Percentiles rank a stretch among this genome's conserved stretches.
Evolutionary conservation across 2,329 filamentous ascomycete genomes (phyloP).

Genomic region (Cladobotryum mycophilum): DNA sequence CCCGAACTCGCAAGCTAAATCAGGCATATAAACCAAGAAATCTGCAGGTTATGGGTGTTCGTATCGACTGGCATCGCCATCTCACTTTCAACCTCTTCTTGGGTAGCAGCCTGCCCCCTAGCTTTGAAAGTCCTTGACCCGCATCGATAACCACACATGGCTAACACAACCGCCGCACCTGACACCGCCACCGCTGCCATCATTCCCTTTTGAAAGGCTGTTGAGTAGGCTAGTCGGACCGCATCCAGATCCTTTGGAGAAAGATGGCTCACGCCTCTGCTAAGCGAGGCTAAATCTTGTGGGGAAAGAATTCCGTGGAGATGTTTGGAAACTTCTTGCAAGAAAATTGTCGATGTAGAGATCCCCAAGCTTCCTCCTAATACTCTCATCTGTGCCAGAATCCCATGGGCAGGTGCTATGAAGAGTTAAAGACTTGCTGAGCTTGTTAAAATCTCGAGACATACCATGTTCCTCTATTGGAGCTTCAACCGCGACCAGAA

Average conservation of each 20-base stretch:
- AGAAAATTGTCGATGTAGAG: slow-evolving; percentile 43
- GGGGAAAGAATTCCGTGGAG: slow-evolving; percentile 24
- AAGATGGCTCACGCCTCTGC: slow-evolving; percentile 18
- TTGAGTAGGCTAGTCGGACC: slow-evolving; percentile 34
- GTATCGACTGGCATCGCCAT: too few relatives aligned
- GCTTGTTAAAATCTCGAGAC: slow-evolving; percentile 8
- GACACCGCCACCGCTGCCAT: slow-evolving; percentile 37
- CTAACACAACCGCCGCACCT: slow-evolving; percentile 33
- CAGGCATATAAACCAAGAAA: too few relatives aligned
- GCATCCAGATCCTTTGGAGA: slow-evolving; percentile 22
- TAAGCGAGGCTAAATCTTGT: slow-evolving; percentile 23
- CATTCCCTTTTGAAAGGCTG: slow-evolving; percentile 43
- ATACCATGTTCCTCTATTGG: slow-evolving; percentile 41
- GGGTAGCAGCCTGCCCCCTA: slow-evolving; percentile 16
- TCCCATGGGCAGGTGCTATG: slow-evolving; percentile 45
- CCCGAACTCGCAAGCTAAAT: too few relatives aligned
- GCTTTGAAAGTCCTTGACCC: slow-evolving; percentile 13
- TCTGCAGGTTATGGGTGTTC: too few relatives aligned
- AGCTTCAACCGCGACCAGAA: slow-evolving; percentile 37
- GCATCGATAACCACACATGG: slow-evolving; percentile 34
- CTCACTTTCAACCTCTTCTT: slow-evolving; percentile 7
- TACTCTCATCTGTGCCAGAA: slow-evolving; percentile 45
- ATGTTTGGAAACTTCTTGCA: slow-evolving; percentile 26
- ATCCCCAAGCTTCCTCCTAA: slow-evolving; percentile 51
- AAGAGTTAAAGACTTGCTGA: slow-evolving; percentile 3